Conservation (phyloP, 202 grass and related monocot species). For the Sporobolus alterniflorus region DNA sequence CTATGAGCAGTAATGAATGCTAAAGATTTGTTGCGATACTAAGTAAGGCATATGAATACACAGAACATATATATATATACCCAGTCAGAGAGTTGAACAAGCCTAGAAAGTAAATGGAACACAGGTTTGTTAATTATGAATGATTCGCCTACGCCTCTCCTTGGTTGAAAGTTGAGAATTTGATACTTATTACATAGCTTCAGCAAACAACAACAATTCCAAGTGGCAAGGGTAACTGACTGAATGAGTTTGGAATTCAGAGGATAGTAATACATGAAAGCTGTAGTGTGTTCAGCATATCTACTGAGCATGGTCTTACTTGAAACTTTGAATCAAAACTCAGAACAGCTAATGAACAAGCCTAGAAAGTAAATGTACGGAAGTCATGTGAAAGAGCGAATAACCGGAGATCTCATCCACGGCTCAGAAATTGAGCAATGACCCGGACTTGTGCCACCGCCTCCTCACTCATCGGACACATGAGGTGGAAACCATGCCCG, state of each 20-base stretch:
- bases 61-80: background rate
- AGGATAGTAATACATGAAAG: background rate
- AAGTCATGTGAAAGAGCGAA: background rate
- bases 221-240: background rate
- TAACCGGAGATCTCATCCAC: constrained; percentile 8
- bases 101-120: background rate
- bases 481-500: constrained; percentile 76
- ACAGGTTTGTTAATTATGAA: background rate
- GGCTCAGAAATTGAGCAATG: constrained; percentile 51
- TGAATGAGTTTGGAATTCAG: constrained; percentile 6
- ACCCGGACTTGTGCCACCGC: constrained; percentile 31
- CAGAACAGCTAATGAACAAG: constrained; percentile 3
- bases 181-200: background rate
- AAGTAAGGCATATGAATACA: background rate
- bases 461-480: background rate
- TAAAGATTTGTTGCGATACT: background rate
- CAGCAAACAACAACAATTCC: background rate
- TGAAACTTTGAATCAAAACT: background rate
- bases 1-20: background rate
- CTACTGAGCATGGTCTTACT: constrained; percentile 7
- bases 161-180: background rate
- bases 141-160: background rate
- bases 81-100: background rate
- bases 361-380: constrained; percentile 16
- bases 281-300: background rate